Conservation (phyloP, 352 stramenopile species). For the Aphanomyces stellatus region DNA sequence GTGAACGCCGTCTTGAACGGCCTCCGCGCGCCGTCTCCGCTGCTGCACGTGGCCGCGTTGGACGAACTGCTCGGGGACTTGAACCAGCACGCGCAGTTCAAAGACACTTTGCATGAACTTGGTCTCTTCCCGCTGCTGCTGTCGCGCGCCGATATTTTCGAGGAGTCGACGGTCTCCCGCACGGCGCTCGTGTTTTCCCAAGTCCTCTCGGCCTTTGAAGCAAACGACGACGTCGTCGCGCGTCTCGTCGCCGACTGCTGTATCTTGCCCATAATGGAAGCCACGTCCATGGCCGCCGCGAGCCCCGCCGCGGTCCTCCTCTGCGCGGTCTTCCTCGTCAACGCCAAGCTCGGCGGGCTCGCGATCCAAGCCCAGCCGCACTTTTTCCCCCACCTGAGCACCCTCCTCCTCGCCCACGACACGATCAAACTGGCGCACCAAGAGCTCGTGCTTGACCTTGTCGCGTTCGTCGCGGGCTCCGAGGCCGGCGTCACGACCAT, state of each 20-base stretch:
- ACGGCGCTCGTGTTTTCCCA: constrained; percentile 80
- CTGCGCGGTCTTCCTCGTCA: constrained; percentile 70
- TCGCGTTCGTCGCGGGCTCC: constrained; percentile 13
- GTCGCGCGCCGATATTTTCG: constrained; percentile 13
- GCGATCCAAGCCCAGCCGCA: constrained; percentile 9
- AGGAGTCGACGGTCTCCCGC: constrained; percentile 48
- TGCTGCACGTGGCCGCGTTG: constrained; percentile 59
- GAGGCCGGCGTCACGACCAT: constrained; percentile 62
- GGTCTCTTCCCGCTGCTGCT: constrained; percentile 69
- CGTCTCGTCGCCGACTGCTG: constrained; percentile 60
- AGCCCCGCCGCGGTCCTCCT: constrained; percentile 60
- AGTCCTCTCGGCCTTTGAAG: constrained; percentile 62
- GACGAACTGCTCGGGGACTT: constrained; percentile 44
- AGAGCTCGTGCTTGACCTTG: constrained; percentile 17
- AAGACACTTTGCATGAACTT: constrained; percentile 54
- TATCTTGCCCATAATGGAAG: constrained; percentile 46
- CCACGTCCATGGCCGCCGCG: constrained; percentile 40
- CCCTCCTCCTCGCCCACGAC: not conserved
- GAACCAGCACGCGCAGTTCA: constrained; percentile 30
- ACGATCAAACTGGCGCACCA: constrained; percentile 6
- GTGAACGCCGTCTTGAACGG: constrained; percentile 56
- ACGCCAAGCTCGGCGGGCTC: constrained; percentile 53
- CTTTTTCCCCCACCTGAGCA: constrained; percentile 7
- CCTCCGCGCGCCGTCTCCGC: constrained; percentile 48
- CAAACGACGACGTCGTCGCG: constrained; percentile 52